Conservation (phyloP, 164 flowering plant species). For the Magnolia kwangsiensis region DNA sequence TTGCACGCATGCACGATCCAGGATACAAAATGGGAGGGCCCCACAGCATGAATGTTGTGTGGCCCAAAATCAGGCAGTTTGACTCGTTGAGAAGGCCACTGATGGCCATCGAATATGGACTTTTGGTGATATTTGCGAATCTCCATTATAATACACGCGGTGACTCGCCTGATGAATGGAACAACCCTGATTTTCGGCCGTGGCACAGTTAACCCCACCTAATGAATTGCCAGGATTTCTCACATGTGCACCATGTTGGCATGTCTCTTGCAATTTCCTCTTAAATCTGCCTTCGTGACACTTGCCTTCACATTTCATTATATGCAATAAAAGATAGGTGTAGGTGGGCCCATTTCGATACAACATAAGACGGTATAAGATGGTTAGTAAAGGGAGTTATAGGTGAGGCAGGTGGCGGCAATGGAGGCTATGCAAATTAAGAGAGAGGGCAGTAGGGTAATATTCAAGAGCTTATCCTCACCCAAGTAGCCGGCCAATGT, state of each 20-base stretch:
- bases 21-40: too few relatives aligned
- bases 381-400: constrained; percentile 64
- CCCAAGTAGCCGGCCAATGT: constrained; percentile 77
- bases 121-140: too few relatives aligned
- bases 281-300: neutral
- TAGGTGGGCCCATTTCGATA: neutral
- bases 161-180: neutral
- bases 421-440: constrained; percentile 56
- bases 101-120: neutral
- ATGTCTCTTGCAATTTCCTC: neutral
- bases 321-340: neutral
- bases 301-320: neutral
- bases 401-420: constrained; percentile 61
- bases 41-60: too few relatives aligned
- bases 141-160: too few relatives aligned
- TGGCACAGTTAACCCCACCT: neutral
- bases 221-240: neutral
- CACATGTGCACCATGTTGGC: neutral
- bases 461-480: constrained; percentile 56
- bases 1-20: too few relatives aligned
- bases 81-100: neutral
- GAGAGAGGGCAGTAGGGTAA: constrained; percentile 69
- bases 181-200: neutral
- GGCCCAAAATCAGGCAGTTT: too few relatives aligned
- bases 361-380: neutral